These are phyloP conservation scores for Mercurialis annua DNA, from an alignment of 345 rosid genomes.

Conservation along the genomic window DNA sequence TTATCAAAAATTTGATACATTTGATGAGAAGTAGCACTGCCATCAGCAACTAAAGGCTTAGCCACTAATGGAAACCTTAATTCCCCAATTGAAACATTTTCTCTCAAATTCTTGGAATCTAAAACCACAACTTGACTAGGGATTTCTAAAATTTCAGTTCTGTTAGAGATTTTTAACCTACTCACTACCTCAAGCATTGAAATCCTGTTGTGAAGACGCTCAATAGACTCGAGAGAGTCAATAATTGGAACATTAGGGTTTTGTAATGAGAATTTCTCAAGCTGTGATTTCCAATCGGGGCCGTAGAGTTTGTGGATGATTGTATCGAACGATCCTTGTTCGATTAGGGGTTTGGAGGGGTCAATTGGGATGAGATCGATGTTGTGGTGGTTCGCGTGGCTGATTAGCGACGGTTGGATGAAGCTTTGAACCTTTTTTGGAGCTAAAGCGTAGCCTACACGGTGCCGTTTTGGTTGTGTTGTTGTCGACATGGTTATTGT, in stretches of 20 bases:
- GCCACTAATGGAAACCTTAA: conserved; percentile 49
- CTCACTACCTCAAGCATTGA: conserved; percentile 58
- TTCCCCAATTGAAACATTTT: conserved; percentile 26
- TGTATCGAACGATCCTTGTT: conserved; percentile 62
- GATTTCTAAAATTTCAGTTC: conserved; percentile 25
- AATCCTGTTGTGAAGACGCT: conserved; percentile 41
- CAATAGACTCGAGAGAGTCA: conserved; percentile 42
- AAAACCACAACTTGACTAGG: conserved; percentile 46
- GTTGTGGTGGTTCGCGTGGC: conserved; percentile 34
- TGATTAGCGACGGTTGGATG: conserved; percentile 45
- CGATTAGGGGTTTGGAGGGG: conserved; percentile 35
- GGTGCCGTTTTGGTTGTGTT: conserved; percentile 11
- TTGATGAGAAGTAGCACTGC: conserved; percentile 47
- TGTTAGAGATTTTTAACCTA: conserved; percentile 25
- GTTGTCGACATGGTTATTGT: conserved; percentile 7
- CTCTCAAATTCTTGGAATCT: conserved; percentile 25
- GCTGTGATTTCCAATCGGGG: conserved; percentile 42
- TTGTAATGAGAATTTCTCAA: conserved; percentile 30
- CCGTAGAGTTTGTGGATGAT: conserved; percentile 56
- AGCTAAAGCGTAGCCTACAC: conserved; percentile 49
- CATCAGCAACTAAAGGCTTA: conserved; percentile 53
- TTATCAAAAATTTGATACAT: conserved; percentile 49
- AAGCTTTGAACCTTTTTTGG: conserved; percentile 48
- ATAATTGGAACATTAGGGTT: conserved; percentile 48
- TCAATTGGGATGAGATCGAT: conserved; percentile 44